A percentile compares a stretch with the other conserved stretches of the same genome.
Conservation (phyloP, 768 basidiomycete species). For the Leccinum sublutescens region DNA sequence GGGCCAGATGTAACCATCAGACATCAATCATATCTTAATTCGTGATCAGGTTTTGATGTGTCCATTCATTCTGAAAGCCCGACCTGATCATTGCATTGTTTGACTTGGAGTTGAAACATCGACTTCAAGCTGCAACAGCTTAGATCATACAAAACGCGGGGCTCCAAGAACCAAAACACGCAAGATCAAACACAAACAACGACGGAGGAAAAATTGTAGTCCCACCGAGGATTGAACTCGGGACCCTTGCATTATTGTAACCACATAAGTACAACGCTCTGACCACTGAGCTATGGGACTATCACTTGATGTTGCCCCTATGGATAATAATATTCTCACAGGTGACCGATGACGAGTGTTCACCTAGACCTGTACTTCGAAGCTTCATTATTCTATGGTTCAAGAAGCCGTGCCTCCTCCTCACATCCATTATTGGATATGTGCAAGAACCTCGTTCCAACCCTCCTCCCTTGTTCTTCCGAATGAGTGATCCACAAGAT, state of each 20-base stretch:
- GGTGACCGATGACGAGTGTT: neutral
- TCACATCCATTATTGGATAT: constrained; percentile 43
- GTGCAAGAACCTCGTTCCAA: constrained; percentile 67
- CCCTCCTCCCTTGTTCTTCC: constrained; percentile 70
- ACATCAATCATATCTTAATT: neutral
- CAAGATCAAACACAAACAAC: neutral
- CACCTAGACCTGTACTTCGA: neutral
- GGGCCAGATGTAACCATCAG: neutral
- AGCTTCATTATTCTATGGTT: constrained; percentile 15
- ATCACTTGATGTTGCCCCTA: neutral
- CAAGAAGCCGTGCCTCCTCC: constrained; percentile 37
- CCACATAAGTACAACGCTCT: constrained; percentile 64
- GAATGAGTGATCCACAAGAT: constrained; percentile 90
- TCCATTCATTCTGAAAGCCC: neutral
- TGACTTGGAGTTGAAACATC: neutral
- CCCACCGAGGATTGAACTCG: constrained; percentile 64
- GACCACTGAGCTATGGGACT: constrained; percentile 61
- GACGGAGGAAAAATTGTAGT: constrained; percentile 39
- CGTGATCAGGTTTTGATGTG: neutral
- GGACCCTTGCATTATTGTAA: constrained; percentile 58
- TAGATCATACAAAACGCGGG: neutral
- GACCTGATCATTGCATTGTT: neutral
- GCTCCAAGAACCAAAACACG: neutral
- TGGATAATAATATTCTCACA: neutral
- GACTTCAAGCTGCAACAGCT: neutral